A percentile compares a stretch with the other conserved stretches of the same genome.
phyloP scores from a whole-genome alignment of 1,284 basidiomycete genomes.

The Neolentinus lepideus region DNA sequence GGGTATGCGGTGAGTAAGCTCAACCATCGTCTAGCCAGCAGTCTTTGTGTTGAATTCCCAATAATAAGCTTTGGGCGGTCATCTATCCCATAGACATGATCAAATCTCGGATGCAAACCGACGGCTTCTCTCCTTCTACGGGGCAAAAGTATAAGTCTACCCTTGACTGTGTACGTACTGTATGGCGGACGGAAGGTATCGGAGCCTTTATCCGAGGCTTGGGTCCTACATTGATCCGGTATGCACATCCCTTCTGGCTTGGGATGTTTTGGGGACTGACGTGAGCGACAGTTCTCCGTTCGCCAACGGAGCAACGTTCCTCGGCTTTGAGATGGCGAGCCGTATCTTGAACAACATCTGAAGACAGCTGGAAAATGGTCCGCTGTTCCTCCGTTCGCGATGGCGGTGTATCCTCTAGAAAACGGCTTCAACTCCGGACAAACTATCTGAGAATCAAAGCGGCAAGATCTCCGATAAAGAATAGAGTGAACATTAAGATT shows the following conservation, averaged over 20 bases:
- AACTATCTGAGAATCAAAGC: neutral
- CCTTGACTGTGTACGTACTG: constrained; percentile 75
- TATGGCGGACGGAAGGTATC: constrained; percentile 78
- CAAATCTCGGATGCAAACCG: constrained; percentile 94
- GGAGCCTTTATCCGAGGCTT: constrained; percentile 88
- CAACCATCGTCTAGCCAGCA: neutral
- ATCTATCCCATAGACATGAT: constrained; percentile 95
- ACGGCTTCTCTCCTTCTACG: constrained; percentile 69
- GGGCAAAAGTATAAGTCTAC: constrained; percentile 80
- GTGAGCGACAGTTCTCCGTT: constrained; percentile 61
- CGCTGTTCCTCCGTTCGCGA: no score
- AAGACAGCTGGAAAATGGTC: no score
- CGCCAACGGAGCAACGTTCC: constrained; percentile 90
- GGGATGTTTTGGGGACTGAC: constrained; percentile 12
- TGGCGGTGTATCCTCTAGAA: neutral
- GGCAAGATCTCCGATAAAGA: neutral
- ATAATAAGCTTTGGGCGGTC: constrained; percentile 64
- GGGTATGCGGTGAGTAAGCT: constrained; percentile 65
- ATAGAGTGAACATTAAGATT: neutral
- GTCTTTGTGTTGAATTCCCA: neutral
- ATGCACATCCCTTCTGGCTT: constrained; percentile 15
- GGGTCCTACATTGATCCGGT: constrained; percentile 87
- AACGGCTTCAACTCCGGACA: neutral
- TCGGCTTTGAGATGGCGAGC: constrained; percentile 86
- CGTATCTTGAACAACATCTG: constrained; percentile 41